Percentiles rank a stretch among this genome's conserved stretches.
These are phyloP conservation scores for Syzygium grande DNA, from an alignment of 345 rosid genomes.

Conservation along the genomic window DNA sequence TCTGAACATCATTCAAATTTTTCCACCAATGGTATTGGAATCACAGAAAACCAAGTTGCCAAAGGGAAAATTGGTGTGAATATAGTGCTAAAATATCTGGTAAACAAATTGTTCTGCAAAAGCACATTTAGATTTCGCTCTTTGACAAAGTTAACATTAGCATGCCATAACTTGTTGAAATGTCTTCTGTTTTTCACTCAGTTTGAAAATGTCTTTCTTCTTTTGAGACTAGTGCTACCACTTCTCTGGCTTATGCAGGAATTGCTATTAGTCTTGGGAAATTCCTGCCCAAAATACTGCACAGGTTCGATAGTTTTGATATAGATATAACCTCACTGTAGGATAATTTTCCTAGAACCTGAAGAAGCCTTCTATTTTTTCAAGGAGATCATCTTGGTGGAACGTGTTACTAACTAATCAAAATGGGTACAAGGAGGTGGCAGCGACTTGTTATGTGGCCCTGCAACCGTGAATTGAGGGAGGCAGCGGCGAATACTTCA, in stretches of 20 bases:
- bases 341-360: not conserved
- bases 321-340: too few species aligned
- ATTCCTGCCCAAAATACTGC: constrained; percentile 27
- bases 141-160: not conserved
- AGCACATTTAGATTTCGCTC: not conserved
- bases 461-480: not conserved
- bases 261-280: constrained; percentile 10
- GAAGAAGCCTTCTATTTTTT: not conserved
- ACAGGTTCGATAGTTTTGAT: constrained; percentile 12
- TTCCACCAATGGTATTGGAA: not conserved
- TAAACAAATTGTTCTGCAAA: not conserved
- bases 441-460: not conserved
- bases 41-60: not conserved
- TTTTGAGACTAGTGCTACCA: not conserved
- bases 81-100: not conserved
- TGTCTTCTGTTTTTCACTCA: not conserved
- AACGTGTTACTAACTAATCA: too few species aligned
- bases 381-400: too few species aligned
- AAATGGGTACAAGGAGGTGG: not conserved
- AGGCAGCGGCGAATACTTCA: not conserved
- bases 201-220: not conserved
- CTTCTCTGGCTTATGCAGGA: constrained; percentile 16
- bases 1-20: not conserved
- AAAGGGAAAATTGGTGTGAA: not conserved
- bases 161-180: not conserved